These are phyloP conservation scores for Paradendryphiella salina DNA, from an alignment of 2,329 filamentous ascomycete genomes.

Conservation along the genomic window DNA sequence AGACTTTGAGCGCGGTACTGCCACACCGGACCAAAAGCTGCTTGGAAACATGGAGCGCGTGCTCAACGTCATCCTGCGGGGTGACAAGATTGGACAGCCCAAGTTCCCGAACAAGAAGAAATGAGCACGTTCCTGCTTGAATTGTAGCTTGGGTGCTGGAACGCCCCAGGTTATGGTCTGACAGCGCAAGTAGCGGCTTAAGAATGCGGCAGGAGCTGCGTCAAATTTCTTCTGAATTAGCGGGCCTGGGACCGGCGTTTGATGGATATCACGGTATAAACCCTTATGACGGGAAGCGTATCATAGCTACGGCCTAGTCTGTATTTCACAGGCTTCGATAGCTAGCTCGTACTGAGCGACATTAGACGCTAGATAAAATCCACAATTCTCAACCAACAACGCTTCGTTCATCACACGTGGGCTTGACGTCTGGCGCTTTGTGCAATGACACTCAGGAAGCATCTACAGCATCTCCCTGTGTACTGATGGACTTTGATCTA, in stretches of 20 bases:
- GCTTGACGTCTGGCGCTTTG: not conserved
- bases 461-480: not conserved
- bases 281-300: conserved; percentile 5
- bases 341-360: conserved; percentile 4
- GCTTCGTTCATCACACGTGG: not conserved
- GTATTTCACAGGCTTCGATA: conserved; percentile 1
- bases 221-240: conserved; percentile 29
- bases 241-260: conserved; percentile 31
- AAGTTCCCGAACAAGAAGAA: conserved; percentile 68
- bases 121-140: conserved; percentile 47
- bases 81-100: conserved; percentile 80
- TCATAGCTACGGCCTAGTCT: conserved; percentile 4
- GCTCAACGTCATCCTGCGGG: conserved; percentile 85
- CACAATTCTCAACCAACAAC: conserved; percentile 8
- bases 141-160: not conserved
- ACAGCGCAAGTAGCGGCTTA: not conserved
- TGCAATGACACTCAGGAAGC: not conserved
- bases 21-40: conserved; percentile 80
- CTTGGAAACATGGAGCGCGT: conserved; percentile 76
- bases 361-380: conserved; percentile 11
- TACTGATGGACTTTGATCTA: not conserved
- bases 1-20: conserved; percentile 81
- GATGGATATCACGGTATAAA: conserved; percentile 27
- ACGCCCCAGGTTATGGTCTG: not conserved
- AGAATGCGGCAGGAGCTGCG: conserved; percentile 2